Base-by-base conservation (phyloP, 2,329 filamentous ascomycete species). In the Aspergillus pseudoglaucus region DNA sequence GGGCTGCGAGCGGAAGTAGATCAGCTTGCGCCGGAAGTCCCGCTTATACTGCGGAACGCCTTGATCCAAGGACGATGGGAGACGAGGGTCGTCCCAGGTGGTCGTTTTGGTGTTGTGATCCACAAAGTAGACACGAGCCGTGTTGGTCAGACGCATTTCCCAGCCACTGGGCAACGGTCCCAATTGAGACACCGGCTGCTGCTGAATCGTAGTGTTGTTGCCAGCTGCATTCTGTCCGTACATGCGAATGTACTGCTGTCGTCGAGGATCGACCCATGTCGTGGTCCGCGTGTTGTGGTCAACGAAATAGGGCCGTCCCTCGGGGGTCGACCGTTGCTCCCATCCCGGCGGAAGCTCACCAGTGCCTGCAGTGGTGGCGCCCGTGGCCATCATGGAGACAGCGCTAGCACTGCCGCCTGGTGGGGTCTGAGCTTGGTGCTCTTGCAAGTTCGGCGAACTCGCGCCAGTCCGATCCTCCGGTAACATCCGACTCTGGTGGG, bases 101-200 rank as follows among this genome's bases (percentile, higher is more conserved):
- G 93, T 98, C 0, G 93, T 98, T 77, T 98, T 98, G 40, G 93
- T 98, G 73, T 98, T 98, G 74, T 98, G 93, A 63, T 98, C 93
- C 40, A 98, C 93, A 69, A 98, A 98, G 73, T 98, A 98, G 14
- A 98, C 93, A 50, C 93, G 82, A 23, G 93, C 93, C 12, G 93
- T 98, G 70, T 98, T 97, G 46, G 93, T 98, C 45, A 98, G 83
- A 51, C 93, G 88, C 93, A 98, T 98, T 77, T 98, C 93, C 93
- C 93, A 98, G 2, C 93, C 93, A 62, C 93, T 97, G 3, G 93
- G 93, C 42, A 98, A 72, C 22, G 93, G 93, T 3, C 93, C 93
- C 41, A 98, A 80, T 67, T 98, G 93, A 2, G 93, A 97, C 2
- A 98, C 93, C 1, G 93, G 91, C 71, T 98, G 93, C 66, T 96